Conservation (phyloP, 1,139 yeast species). For the Taphrina communis region DNA sequence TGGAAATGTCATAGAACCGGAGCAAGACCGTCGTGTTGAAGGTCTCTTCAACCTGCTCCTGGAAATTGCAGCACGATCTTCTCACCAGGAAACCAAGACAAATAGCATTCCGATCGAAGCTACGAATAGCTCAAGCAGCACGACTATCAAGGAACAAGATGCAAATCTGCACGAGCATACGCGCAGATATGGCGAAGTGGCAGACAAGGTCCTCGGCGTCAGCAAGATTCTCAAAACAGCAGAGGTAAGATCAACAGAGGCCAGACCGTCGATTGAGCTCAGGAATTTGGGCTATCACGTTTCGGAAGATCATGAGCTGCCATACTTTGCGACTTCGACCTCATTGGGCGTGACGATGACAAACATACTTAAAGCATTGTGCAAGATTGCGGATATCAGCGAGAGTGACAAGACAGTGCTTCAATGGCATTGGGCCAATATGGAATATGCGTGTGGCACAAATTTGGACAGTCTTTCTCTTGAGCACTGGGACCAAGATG, state of each 20-base stretch:
- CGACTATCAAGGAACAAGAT: not conserved
- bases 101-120: not conserved
- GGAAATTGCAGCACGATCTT: conserved; percentile 51
- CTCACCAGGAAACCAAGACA: not conserved
- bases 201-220: conserved; percentile 42
- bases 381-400: conserved; percentile 50
- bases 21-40: conserved; percentile 51
- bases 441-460: conserved; percentile 55
- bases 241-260: not conserved
- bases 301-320: not conserved
- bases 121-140: not conserved
- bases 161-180: not conserved
- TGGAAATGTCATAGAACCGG: conserved; percentile 50
- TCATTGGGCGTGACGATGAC: conserved; percentile 54
- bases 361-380: conserved; percentile 51
- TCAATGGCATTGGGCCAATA: conserved; percentile 56
- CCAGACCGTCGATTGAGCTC: conserved; percentile 17
- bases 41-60: conserved; percentile 53
- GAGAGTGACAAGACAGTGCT: conserved; percentile 52
- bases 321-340: not conserved
- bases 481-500: conserved; percentile 56
- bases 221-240: not conserved
- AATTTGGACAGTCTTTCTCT: conserved; percentile 52
- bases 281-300: conserved; percentile 13
- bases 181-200: conserved; percentile 27